Conservation (phyloP, 768 basidiomycete species). For the Collybia mongolica region DNA sequence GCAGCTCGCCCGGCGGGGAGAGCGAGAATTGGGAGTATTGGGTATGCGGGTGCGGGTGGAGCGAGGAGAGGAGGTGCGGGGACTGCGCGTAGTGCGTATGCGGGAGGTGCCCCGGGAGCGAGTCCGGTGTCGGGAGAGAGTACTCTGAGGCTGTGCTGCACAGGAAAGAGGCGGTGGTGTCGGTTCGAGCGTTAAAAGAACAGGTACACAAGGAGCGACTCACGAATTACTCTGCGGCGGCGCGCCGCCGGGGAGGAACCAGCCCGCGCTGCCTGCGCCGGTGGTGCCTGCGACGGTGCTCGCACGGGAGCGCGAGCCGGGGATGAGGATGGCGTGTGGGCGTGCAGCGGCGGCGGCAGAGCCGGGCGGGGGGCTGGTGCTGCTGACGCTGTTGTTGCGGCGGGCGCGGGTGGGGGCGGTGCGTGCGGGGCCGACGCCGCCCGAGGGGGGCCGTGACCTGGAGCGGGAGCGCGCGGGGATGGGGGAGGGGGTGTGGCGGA, state of each 20-base stretch:
- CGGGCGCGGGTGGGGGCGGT: constrained; percentile 44
- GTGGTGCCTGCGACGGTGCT: constrained; percentile 17
- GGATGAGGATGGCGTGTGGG: constrained; percentile 74
- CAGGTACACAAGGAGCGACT: neutral
- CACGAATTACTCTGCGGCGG: constrained; percentile 27
- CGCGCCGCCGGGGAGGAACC: constrained; percentile 27
- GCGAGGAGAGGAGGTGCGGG: constrained; percentile 23
- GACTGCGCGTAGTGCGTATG: too few species aligned
- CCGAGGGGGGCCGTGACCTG: constrained; percentile 36
- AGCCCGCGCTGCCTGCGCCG: constrained; percentile 14
- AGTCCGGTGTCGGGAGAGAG: constrained; percentile 44
- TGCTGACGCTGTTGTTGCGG: constrained; percentile 59
- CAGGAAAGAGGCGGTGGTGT: too few species aligned
- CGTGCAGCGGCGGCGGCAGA: constrained; percentile 27
- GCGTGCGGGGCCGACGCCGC: constrained; percentile 49
- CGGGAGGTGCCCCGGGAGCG: constrained; percentile 9
- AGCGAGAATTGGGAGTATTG: constrained; percentile 28
- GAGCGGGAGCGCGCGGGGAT: constrained; percentile 37
- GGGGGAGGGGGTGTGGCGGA: constrained; percentile 10
- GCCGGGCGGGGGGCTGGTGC: constrained; percentile 49
- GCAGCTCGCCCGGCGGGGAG: constrained; percentile 19
- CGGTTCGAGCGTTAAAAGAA: neutral
- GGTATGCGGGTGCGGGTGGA: constrained; percentile 22
- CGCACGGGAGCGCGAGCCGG: constrained; percentile 25
- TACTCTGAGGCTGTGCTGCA: constrained; percentile 24